Evolutionary conservation across 306 rosid species (phyloP).

Genomic region (Cyclanthera cordifolia): DNA sequence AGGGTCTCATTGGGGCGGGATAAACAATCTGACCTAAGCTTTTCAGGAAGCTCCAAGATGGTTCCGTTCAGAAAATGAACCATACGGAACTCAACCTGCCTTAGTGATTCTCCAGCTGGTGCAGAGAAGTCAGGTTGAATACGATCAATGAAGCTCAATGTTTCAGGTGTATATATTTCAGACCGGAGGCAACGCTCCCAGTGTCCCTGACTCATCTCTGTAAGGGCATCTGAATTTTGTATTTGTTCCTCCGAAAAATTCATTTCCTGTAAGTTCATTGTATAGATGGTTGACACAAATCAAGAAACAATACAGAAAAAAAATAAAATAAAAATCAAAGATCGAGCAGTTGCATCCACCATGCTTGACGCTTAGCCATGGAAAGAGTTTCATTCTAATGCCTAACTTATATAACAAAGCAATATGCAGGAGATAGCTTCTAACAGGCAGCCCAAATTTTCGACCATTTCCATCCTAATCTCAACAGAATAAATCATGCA

Average conservation of each 20-base stretch:
- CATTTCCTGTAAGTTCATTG: slow-evolving; percentile 44
- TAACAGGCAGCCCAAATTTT: neutral
- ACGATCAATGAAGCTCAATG: slow-evolving; percentile 51
- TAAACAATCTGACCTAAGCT: slow-evolving; percentile 44
- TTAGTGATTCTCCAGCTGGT: slow-evolving; percentile 87
- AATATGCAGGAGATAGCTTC: neutral
- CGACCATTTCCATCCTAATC: neutral
- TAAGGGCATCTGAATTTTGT: slow-evolving; percentile 60
- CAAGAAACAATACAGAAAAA: neutral
- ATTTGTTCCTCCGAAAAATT: slow-evolving; percentile 59
- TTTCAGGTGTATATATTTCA: slow-evolving; percentile 72
- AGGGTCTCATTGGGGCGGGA: slow-evolving; percentile 56
- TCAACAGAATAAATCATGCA: neutral
- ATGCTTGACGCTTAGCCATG: neutral
- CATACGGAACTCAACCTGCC: slow-evolving; percentile 90
- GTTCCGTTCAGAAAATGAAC: slow-evolving; percentile 60
- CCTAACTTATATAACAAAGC: neutral
- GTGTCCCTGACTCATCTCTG: slow-evolving; percentile 88
- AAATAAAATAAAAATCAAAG: neutral
- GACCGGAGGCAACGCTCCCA: slow-evolving; percentile 95
- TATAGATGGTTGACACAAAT: neutral
- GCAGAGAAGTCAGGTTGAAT: slow-evolving; percentile 85
- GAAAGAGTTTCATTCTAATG: neutral
- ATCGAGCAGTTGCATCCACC: neutral
- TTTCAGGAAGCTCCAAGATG: slow-evolving; percentile 62